Evolutionary conservation across 306 rosid genomes (phyloP), one percentile per base, ranked within the genome.

Genomic region (Prunus davidiana): DNA sequence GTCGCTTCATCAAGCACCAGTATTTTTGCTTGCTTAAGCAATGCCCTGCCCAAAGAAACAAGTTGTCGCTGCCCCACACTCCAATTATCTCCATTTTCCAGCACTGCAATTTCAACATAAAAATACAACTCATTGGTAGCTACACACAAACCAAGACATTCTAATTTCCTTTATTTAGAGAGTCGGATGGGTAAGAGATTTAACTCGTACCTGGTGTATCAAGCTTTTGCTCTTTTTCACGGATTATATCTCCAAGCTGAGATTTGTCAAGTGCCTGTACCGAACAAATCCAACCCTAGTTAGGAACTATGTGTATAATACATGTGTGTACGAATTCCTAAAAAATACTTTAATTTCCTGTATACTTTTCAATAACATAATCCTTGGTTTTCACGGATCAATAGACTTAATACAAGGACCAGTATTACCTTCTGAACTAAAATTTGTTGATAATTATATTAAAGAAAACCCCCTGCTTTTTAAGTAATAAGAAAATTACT

Each of bases 61-160:
- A 95, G 99, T 80, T 95, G 99, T 62, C 99, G 87, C 85, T 95
- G 99, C 51, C 99, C 99, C 67, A 92, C 97, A 74, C 99, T 95
- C 99, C 99, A 95, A 67, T 95, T 95, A 79, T 95, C 99, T 79
- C 99, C 99, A 95, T 91, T 95, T 84, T 96, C 99, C n/a, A 92
- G 84, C 79, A 96, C 99, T 96, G 93, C 73, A 79, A 58, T 67
- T 81, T 82, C 46, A 76, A 72, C 65, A 63, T 58, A 24, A 60
- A 28, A 64, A 76, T 75, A 18, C 71, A 52, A 78, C 72, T 12
- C 30, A 56, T 8, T 24, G 64, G 22, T 22, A 69, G 65, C 78
- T 32, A 56, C 73, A 65, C 38, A 51, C 43, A 47, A 67, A 64
- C 50, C 4, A 30, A 43, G 24, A 38, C 46, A 41, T 46, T 61